These are phyloP conservation scores for Excoecaria cochinchinensis DNA, from an alignment of 345 rosid species.

Conservation along the genomic window DNA sequence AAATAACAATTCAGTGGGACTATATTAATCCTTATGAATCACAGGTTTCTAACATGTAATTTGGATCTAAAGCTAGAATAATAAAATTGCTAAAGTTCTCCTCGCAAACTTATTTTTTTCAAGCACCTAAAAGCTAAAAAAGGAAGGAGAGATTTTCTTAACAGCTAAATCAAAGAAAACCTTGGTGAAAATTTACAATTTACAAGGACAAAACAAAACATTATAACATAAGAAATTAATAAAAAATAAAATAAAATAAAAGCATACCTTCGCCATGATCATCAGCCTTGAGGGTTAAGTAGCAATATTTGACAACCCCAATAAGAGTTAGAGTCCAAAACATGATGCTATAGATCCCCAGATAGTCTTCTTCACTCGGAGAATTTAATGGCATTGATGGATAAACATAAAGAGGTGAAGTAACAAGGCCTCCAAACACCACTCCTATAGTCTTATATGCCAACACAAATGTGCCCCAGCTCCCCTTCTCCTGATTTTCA, in stretches of 20 bases:
- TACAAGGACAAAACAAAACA: neutral
- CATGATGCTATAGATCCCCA: conserved; percentile 66
- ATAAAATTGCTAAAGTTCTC: neutral
- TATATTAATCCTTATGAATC: neutral
- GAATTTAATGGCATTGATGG: conserved; percentile 61
- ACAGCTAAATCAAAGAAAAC: neutral
- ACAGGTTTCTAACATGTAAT: neutral
- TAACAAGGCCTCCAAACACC: conserved; percentile 74
- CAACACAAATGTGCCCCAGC: conserved; percentile 36
- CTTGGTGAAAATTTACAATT: neutral
- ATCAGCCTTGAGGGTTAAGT: conserved; percentile 59
- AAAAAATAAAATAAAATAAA: neutral
- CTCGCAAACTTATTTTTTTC: neutral
- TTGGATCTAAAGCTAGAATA: neutral
- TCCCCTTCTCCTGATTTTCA: conserved; percentile 29
- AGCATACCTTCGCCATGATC: conserved; percentile 70
- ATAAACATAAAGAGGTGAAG: conserved; percentile 63
- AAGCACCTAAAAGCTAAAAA: too few relatives aligned
- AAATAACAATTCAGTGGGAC: neutral
- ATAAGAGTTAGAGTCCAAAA: conserved; percentile 68
- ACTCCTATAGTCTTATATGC: conserved; percentile 68
- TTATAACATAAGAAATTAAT: neutral
- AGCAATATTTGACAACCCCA: conserved; percentile 53
- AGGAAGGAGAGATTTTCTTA: neutral
- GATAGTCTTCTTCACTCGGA: conserved; percentile 58